Evolutionary conservation across 805 yeast species (phyloP).

Genomic region (Hanseniaspora lachancei): DNA sequence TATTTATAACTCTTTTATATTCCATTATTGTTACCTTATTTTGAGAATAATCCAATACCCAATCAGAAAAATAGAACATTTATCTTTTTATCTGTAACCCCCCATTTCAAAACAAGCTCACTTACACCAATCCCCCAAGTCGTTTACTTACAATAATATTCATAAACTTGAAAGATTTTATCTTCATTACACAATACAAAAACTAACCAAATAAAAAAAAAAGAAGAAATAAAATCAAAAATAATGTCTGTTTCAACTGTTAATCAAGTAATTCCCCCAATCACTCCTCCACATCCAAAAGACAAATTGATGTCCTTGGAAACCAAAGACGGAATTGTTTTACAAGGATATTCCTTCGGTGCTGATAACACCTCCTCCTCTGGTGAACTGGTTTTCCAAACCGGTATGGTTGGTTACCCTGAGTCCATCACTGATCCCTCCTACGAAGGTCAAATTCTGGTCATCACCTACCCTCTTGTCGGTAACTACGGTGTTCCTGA

Average conservation of each 20-base stretch:
- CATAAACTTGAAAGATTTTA: background rate
- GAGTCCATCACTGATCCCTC: constrained; percentile 97
- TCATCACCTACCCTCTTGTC: constrained; percentile 89
- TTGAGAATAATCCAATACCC: no score
- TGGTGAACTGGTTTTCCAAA: constrained; percentile 97
- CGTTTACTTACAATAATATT: background rate
- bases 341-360: constrained; percentile 96
- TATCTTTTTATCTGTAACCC: no score
- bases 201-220: background rate
- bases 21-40: background rate
- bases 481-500: constrained; percentile 99
- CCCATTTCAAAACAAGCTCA: background rate
- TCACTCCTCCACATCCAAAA: constrained; percentile 79
- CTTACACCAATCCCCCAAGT: background rate
- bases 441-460: constrained; percentile 92
- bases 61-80: no score
- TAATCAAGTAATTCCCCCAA: constrained; percentile 47
- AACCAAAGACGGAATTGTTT: constrained; percentile 68
- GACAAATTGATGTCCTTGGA: constrained; percentile 79
- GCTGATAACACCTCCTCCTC: constrained; percentile 66
- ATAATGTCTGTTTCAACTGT: constrained; percentile 17
- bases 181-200: background rate
- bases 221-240: background rate
- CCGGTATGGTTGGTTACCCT: constrained; percentile 99
- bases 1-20: background rate